Evolutionary conservation across 2,329 filamentous ascomycete species (phyloP), one percentile per base, ranked within the genome.

Genomic region (Phoma sp.): DNA sequence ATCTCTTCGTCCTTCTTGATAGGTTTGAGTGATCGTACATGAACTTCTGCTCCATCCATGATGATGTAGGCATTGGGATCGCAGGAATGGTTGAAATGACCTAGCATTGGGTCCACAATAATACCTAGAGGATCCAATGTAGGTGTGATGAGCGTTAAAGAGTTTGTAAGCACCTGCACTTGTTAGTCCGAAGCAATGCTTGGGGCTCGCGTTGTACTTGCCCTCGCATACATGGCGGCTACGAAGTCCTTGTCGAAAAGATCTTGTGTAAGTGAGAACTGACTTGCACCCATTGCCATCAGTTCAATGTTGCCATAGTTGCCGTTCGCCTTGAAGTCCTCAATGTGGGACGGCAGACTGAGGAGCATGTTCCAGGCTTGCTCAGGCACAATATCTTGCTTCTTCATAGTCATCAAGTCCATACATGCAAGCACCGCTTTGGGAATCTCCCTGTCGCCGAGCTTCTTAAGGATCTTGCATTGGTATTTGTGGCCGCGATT

Each of bases 31-130:
- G 84, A 79, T 30, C 83, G 81, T 29, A 86, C 65, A 11, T 75
- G 75, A 8, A 85, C 69, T 29, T 74, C 67, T 3, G 79, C 73
- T 18, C 82, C 79, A 52, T 86, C 82, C 72, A 86, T 86, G 10
- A 82, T 77, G 14, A 86, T 77, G 27, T 79, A 79, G 2, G 82
- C 79, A 59, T 88, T 88, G 3, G 83, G 83, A 23, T 81, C 77
- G 65, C 86, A 88, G 38, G 83, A 86, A 66, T 89, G 86, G 57
- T 88, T 88, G 38, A 85, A 76, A 13, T 80, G 72, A 25, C 82
- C 77, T 2, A 82, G 75, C 14, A 79, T 74, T 0, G 84, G 82
- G 56, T 87, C 82, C 13, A 87, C 66, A 32, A 80, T 81, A n/a
- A 86, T 72, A 2, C 86, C 86, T 22, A 88, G 72, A 0, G 82